Percentiles rank a stretch among this genome's conserved stretches.
phyloP scores from a whole-genome alignment of 805 yeast species.

The Ogataea paraovalis region DNA sequence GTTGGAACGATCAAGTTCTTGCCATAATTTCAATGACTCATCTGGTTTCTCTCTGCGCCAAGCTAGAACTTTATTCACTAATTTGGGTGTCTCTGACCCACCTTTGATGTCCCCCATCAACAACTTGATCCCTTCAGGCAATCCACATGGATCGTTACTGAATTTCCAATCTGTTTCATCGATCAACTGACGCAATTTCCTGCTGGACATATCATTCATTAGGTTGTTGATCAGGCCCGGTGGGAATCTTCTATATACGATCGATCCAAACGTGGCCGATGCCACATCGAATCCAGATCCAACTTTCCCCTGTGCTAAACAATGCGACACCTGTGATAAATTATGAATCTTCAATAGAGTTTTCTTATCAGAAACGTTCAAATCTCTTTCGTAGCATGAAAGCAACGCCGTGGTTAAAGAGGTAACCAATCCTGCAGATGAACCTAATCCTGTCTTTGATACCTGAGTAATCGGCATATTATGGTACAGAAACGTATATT shows the following conservation, averaged over 20 bases:
- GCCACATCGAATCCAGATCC: constrained; percentile 99
- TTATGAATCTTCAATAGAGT: constrained; percentile 58
- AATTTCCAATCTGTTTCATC: constrained; percentile 58
- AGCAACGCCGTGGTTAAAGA: constrained; percentile 70
- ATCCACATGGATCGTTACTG: constrained; percentile 44
- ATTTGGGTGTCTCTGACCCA: constrained; percentile 92
- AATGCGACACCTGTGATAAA: constrained; percentile 84
- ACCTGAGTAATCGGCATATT: constrained; percentile 57
- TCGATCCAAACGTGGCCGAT: constrained; percentile 89
- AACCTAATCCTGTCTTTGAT: constrained; percentile 92
- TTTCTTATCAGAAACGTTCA: constrained; percentile 26
- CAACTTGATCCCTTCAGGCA: constrained; percentile 67
- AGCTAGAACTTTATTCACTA: constrained; percentile 67
- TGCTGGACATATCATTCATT: constrained; percentile 16
- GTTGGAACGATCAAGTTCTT: constrained; percentile 55
- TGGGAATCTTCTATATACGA: constrained; percentile 71
- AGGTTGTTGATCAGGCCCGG: constrained; percentile 44
- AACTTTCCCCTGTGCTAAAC: constrained; percentile 89
- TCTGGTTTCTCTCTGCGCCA: constrained; percentile 63
- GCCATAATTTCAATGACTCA: constrained; percentile 50
- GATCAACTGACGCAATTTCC: constrained; percentile 34
- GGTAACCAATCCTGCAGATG: constrained; percentile 90
- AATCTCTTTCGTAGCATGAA: constrained; percentile 36
- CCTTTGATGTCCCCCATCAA: constrained; percentile 92
- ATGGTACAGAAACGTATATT: constrained; percentile 57